Percentiles rank a stretch among this genome's conserved stretches.
These are phyloP conservation scores for Gleditsia sinensis DNA, from an alignment of 306 rosid species.

Conservation along the genomic window DNA sequence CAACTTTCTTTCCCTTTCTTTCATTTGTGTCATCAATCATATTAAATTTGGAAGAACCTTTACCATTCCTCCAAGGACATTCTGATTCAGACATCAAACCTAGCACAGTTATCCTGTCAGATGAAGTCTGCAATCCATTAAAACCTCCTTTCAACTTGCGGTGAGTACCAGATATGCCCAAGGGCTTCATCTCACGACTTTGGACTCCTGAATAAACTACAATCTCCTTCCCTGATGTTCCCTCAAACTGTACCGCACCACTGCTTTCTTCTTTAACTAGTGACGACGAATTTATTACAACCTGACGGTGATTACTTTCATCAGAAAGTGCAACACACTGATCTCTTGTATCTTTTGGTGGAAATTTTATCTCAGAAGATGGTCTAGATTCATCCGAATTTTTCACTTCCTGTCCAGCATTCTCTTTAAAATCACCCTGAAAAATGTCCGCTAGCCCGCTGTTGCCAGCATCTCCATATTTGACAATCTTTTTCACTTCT, in stretches of 20 bases:
- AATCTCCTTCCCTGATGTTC: slow-evolving; percentile 46
- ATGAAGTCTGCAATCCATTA: slow-evolving; percentile 29
- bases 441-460: slow-evolving; percentile 26
- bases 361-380: slow-evolving; percentile 27
- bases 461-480: slow-evolving; percentile 34
- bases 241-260: slow-evolving; percentile 33
- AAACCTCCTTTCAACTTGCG: slow-evolving; percentile 24
- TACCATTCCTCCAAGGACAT: slow-evolving; percentile 60
- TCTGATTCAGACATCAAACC: slow-evolving; percentile 67
- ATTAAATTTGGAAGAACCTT: slow-evolving; percentile 35
- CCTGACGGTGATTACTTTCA: slow-evolving; percentile 35
- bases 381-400: slow-evolving; percentile 25
- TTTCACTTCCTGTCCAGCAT: slow-evolving; percentile 28
- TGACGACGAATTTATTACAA: slow-evolving; percentile 38
- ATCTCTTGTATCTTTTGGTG: slow-evolving; percentile 27
- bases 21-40: slow-evolving; percentile 36
- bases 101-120: slow-evolving; percentile 44
- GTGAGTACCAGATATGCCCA: slow-evolving; percentile 14
- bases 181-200: slow-evolving; percentile 31
- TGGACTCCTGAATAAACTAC: slow-evolving; percentile 39
- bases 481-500: slow-evolving; percentile 39
- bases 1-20: slow-evolving; percentile 50
- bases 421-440: slow-evolving; percentile 33
- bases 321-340: slow-evolving; percentile 25
- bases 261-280: slow-evolving; percentile 21